Evolutionary conservation across 2,329 filamentous ascomycete genomes (phyloP), one percentile per base, ranked within the genome.

Genomic region (Ustulina deusta): DNA sequence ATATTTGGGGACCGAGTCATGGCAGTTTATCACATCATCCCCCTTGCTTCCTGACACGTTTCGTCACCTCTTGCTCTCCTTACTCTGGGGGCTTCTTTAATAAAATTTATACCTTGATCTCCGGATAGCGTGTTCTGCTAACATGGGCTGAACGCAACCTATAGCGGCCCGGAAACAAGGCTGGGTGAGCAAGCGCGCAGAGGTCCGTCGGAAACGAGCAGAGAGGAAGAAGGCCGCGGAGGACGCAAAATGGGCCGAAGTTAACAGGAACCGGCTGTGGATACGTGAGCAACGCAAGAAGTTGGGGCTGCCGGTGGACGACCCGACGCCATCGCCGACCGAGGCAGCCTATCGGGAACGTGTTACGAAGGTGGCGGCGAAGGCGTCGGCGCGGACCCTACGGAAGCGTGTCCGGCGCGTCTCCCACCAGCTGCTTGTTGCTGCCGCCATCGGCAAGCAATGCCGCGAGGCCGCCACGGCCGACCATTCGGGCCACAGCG

Each of bases 341-440:
- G 58, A 70, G 58, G 63, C 34, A 6, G 63, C 58, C 11, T 62
- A 59, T 9, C 11, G 6, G 25, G 57, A 54, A n/a, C 56, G 52
- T 9, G 52, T 55, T 10, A 38, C 36, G 3, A 25, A 27, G 1
- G 44, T 54, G 4, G 48, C 32, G 25, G 56, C 59, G 29, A 17
- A 63, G 7, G 38, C 57, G 27, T 58, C 46, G 40, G 60, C 34
- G 15, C 22, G 56, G 1, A 54, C 51, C 0, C 69, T 72, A n/a
- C 61, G 60, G n/a, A 65, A 68, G 20, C 71, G 66, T 42, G 40
- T 73, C 32, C 69, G 60, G 44, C 72, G 72, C 42, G 52, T 49
- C 27, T 70, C 69, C 38, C 46, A 66, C 11, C 73, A 75, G 57
- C 48, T 76, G 5, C 68, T 74, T 32, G 29, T 72, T 15, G 71